phyloP scores from a whole-genome alignment of 2,329 filamentous ascomycete species.

The Cryphonectria japonica region DNA sequence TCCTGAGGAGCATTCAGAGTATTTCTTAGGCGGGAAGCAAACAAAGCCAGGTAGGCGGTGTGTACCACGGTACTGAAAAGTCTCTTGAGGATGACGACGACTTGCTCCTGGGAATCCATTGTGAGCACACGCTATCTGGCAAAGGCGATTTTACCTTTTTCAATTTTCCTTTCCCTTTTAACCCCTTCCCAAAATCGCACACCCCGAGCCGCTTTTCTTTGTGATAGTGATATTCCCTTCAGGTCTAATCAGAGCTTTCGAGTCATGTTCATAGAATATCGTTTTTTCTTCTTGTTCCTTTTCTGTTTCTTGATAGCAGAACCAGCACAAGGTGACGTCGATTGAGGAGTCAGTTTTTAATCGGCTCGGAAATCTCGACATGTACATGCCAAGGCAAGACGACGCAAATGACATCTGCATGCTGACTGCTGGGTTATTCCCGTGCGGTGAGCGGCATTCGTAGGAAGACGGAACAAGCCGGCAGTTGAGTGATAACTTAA shows the following conservation, averaged over 20 bases:
- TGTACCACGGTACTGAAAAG: background rate
- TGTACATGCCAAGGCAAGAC: slow-evolving; percentile 15
- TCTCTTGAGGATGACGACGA: slow-evolving; percentile 8
- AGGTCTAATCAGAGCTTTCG: background rate
- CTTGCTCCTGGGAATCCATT: background rate
- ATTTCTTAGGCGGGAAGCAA: background rate
- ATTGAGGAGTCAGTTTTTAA: background rate
- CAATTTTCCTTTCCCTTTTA: background rate
- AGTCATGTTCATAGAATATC: background rate
- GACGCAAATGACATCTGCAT: slow-evolving; percentile 14
- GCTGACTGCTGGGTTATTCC: slow-evolving; percentile 8
- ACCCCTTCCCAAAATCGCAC: background rate
- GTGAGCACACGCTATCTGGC: background rate
- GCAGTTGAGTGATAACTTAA: slow-evolving; percentile 3
- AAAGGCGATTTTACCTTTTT: background rate
- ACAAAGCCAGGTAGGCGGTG: background rate
- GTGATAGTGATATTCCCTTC: background rate
- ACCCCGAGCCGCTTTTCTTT: background rate
- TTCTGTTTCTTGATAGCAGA: background rate
- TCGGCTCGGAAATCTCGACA: slow-evolving; percentile 11
- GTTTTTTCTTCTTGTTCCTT: background rate
- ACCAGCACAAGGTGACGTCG: background rate
- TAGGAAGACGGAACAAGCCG: slow-evolving; percentile 6
- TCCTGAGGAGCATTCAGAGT: background rate
- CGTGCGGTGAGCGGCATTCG: background rate